Evolutionary conservation across 129 eudicot genomes (phyloP).

Genomic region (Tagetes patula): DNA sequence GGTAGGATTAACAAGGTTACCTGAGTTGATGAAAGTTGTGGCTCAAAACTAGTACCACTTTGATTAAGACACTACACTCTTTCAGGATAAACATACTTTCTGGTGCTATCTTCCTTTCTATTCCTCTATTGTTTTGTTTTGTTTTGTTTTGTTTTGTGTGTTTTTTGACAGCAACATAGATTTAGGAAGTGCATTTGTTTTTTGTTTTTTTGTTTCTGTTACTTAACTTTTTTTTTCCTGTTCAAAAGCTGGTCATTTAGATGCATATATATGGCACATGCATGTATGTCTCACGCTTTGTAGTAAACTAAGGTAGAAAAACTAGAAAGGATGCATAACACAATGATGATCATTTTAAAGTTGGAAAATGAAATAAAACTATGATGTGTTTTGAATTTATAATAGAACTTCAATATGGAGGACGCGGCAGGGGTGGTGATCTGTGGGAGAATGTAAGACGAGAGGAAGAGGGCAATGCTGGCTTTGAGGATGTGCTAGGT

Average conservation of each 20-base stretch:
- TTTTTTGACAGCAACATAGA: conserved; percentile 27
- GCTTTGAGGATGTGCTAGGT: too few relatives aligned
- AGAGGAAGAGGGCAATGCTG: too few relatives aligned
- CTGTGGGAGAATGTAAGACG: too few relatives aligned
- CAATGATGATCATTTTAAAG: too few relatives aligned
- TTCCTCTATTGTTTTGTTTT: conserved; percentile 11
- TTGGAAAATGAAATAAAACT: too few relatives aligned
- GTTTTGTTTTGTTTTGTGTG: conserved; percentile 23
- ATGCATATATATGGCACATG: conserved; percentile 11
- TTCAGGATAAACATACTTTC: conserved; percentile 37
- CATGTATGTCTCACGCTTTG: conserved; percentile 1
- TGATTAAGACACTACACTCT: conserved; percentile 45
- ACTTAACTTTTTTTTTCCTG: conserved; percentile 2
- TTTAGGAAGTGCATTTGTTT: conserved; percentile 35
- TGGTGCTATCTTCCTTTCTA: conserved; percentile 30
- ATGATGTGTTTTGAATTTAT: too few relatives aligned
- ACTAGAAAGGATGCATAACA: too few relatives aligned
- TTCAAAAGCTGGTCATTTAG: conserved; percentile 32
- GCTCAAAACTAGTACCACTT: conserved; percentile 40
- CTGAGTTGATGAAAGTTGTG: conserved; percentile 48
- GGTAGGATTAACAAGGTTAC: conserved; percentile 48
- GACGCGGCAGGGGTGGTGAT: too few relatives aligned
- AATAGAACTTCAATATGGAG: too few relatives aligned
- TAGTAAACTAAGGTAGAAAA: too few relatives aligned
- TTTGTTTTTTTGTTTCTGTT: conserved; percentile 14